A percentile compares a stretch with the other conserved stretches of the same genome.
These are phyloP conservation scores for Trichothecium sympodiale DNA, from an alignment of 2,329 filamentous ascomycete genomes.

Conservation along the genomic window DNA sequence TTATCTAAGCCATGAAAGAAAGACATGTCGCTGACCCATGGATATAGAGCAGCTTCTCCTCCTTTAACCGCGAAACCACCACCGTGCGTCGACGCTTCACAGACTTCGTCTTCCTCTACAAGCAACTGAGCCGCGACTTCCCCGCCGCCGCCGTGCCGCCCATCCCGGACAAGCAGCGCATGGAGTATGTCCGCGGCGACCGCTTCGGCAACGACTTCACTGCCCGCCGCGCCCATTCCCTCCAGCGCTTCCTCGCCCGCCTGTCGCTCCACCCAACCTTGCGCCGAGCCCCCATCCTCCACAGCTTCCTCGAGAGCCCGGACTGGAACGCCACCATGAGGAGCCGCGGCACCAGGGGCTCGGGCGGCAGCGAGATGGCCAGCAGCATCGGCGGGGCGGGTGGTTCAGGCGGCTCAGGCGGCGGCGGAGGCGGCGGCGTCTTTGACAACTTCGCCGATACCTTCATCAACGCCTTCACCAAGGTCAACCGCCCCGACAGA, in stretches of 20 bases:
- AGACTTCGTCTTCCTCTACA: slow-evolving; percentile 95
- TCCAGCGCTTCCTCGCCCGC: slow-evolving; percentile 82
- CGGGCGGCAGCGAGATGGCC: slow-evolving; percentile 30
- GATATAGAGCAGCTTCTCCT: slow-evolving; percentile 76
- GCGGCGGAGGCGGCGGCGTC: slow-evolving; percentile 49
- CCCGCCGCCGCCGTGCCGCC: slow-evolving; percentile 88
- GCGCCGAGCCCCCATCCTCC: slow-evolving; percentile 69
- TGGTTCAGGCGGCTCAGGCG: slow-evolving; percentile 43
- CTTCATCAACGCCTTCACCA: slow-evolving; percentile 94
- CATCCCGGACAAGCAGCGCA: slow-evolving; percentile 95
- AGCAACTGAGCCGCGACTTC: slow-evolving; percentile 77
- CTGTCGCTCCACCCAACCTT: slow-evolving; percentile 82
- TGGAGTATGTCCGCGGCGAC: slow-evolving; percentile 96
- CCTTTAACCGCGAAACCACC: slow-evolving; percentile 75
- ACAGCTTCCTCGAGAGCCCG: slow-evolving; percentile 80
- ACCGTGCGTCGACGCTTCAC: slow-evolving; percentile 85
- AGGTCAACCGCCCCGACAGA: slow-evolving; percentile 88
- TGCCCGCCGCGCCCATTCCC: slow-evolving; percentile 71
- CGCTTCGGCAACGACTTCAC: slow-evolving; percentile 93
- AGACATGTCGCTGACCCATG: not conserved
- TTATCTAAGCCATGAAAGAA: slow-evolving; percentile 5
- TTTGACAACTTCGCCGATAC: slow-evolving; percentile 94
- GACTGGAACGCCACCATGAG: slow-evolving; percentile 98
- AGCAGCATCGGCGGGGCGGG: slow-evolving; percentile 14
- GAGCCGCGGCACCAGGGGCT: slow-evolving; percentile 56